Evolutionary conservation across 176 grass and related monocot genomes (phyloP), one percentile per base, ranked within the genome.

Genomic region (Thinopyrum elongatum): DNA sequence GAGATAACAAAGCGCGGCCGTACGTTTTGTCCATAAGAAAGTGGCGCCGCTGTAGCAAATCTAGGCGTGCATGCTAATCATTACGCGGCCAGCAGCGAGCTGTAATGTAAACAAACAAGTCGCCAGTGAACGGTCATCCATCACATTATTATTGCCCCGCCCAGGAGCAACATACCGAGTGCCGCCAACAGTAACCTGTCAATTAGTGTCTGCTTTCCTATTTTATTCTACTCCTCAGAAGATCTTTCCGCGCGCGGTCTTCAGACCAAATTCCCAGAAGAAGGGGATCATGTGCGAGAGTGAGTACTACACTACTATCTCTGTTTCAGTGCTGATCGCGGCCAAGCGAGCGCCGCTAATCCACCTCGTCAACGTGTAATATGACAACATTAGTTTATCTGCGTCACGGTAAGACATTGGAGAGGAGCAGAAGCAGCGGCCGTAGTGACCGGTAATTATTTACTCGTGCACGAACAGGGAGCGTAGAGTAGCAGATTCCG

Each of bases 131-230:
- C 8, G 85, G 80, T 91, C 89, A 84, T 46, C 65, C 15, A 84
- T 87, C 89, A 80, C 74, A 80, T 91, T 84, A 84, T 87, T 36
- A 57, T 22, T 76, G 85, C 76, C 63, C 44, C 36, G 68, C 38
- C 6, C 38, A 39, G 5, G 59, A 80, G 47, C 66, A 84, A 80
- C 68, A 39, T 23, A 38, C 75, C 17, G 67, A 83, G 85, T 75
- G 81, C 41, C 27, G 1, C 28, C 74, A 75, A 74, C 31, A 83
- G 89, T 55, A 26, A 42, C 42, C 6, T 86, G 88, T 87, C 84
- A 83, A 77, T n/a, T 79, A 61, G 67, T 84, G 82, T 58, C 46
- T 58, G 22, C 38, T 4, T 29, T 33, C 23, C 21, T 33, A 69
- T 41, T 51, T 0, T 63, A 65, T 36, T 16, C 4, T 5, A 14